A percentile compares a stretch with the other conserved stretches of the same genome.
Conservation (phyloP, 768 basidiomycete genomes). For the Mycena leptocephala region DNA sequence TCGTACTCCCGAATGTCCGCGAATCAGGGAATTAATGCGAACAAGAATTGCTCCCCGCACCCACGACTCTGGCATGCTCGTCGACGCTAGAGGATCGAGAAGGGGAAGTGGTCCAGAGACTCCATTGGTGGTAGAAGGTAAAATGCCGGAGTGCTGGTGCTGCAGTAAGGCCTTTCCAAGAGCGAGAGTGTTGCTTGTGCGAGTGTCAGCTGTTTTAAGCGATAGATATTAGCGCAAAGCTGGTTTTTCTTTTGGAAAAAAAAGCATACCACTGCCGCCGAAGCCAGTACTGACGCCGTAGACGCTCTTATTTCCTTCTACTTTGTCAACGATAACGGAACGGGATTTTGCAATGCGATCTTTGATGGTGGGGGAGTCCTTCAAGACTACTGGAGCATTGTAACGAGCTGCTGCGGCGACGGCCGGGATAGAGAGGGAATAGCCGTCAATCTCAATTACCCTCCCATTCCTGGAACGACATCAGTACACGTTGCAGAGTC, state of each 20-base stretch:
- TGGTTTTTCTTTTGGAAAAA: too few species aligned
- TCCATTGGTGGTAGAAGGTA: conserved; percentile 69
- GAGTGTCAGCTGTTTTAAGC: conserved; percentile 75
- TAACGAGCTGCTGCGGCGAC: not conserved
- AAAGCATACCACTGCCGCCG: conserved; percentile 4
- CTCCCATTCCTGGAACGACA: not conserved
- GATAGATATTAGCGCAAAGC: not conserved
- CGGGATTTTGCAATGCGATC: not conserved
- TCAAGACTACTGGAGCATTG: not conserved
- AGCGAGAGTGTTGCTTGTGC: conserved; percentile 80
- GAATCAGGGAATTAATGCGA: conserved; percentile 91
- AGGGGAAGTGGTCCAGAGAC: conserved; percentile 74
- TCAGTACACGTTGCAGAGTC: not conserved
- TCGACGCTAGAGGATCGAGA: conserved; percentile 75
- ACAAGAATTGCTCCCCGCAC: conserved; percentile 89
- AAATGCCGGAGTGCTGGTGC: conserved; percentile 84
- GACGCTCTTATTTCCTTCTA: not conserved
- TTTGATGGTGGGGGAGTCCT: not conserved
- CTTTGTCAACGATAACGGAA: not conserved
- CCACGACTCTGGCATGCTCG: conserved; percentile 90
- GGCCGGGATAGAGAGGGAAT: not conserved
- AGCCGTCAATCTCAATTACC: not conserved
- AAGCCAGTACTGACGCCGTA: conserved; percentile 5
- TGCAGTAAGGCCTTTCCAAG: conserved; percentile 87
- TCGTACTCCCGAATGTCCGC: conserved; percentile 91